A percentile compares a stretch with the other conserved stretches of the same genome.
Evolutionary conservation across 2,329 filamentous ascomycete species (phyloP).

Genomic region (Hypoxylon rubiginosum): DNA sequence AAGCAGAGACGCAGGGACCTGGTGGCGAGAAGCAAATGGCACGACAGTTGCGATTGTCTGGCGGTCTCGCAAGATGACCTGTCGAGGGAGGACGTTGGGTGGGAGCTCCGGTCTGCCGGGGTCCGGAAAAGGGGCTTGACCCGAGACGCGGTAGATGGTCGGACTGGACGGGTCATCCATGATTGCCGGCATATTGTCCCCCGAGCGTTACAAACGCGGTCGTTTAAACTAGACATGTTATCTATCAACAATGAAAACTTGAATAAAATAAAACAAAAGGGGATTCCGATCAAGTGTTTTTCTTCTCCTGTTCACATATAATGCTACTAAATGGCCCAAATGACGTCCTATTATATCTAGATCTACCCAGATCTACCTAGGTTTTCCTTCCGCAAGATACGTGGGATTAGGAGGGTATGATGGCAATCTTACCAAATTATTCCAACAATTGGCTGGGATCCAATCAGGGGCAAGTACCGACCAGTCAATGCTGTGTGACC

Average conservation of each 20-base stretch:
- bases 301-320: background rate
- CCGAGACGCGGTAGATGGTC: constrained; percentile 78
- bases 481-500: constrained; percentile 37
- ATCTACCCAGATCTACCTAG: background rate
- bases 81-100: constrained; percentile 76
- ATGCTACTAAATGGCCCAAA: background rate
- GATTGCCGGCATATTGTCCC: constrained; percentile 77
- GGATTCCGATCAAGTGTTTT: background rate
- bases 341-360: background rate
- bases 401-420: background rate
- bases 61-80: constrained; percentile 86
- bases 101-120: constrained; percentile 74
- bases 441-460: constrained; percentile 10
- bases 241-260: constrained; percentile 33
- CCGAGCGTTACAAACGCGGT: constrained; percentile 16
- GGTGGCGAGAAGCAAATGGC: constrained; percentile 81
- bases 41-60: constrained; percentile 87
- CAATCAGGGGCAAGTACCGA: background rate
- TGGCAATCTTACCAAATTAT: constrained; percentile 35
- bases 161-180: constrained; percentile 81
- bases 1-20: constrained; percentile 82
- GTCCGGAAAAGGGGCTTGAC: constrained; percentile 74
- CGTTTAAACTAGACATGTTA: constrained; percentile 36
- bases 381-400: background rate
- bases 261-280: background rate